phyloP scores from a whole-genome alignment of 2,329 filamentous ascomycete genomes.

The Coniochaeta hoffmannii region DNA sequence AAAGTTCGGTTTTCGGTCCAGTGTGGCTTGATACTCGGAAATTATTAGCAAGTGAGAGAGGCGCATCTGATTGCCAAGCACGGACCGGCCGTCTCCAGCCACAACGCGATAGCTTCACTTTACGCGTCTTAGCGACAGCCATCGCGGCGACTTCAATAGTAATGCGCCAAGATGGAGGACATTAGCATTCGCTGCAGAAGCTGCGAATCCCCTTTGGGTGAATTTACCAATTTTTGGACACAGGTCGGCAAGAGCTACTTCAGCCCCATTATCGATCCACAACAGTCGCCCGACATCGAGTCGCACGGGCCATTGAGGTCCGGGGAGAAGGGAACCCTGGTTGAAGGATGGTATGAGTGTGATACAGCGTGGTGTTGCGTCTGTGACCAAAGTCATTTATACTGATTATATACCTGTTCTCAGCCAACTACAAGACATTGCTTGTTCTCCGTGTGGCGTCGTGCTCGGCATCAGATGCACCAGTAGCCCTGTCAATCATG shows the following conservation, averaged over 20 bases:
- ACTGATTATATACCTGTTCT: not conserved
- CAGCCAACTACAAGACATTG: slow-evolving; percentile 28
- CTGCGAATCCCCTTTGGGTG: slow-evolving; percentile 22
- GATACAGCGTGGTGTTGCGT: not conserved
- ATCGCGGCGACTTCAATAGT: no score
- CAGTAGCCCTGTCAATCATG: slow-evolving; percentile 26
- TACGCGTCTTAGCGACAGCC: not conserved
- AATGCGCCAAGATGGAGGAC: slow-evolving; percentile 22
- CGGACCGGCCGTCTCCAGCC: not conserved
- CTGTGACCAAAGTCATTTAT: not conserved
- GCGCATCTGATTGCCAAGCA: not conserved
- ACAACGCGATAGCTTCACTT: not conserved
- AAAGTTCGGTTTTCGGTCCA: no score
- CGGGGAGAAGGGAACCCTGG: slow-evolving; percentile 26
- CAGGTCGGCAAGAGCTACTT: slow-evolving; percentile 32
- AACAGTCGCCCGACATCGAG: slow-evolving; percentile 14
- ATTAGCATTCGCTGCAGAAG: slow-evolving; percentile 27
- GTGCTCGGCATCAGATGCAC: slow-evolving; percentile 28
- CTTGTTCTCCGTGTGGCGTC: slow-evolving; percentile 22
- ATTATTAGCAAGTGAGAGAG: not conserved
- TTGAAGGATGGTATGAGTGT: slow-evolving; percentile 24
- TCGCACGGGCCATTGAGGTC: slow-evolving; percentile 17
- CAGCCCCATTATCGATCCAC: slow-evolving; percentile 23
- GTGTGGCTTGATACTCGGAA: not conserved
- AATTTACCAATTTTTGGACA: slow-evolving; percentile 29